Evolutionary conservation across 192 early-diverging fungal species (phyloP).

Genomic region (Oehlia diaphana): DNA sequence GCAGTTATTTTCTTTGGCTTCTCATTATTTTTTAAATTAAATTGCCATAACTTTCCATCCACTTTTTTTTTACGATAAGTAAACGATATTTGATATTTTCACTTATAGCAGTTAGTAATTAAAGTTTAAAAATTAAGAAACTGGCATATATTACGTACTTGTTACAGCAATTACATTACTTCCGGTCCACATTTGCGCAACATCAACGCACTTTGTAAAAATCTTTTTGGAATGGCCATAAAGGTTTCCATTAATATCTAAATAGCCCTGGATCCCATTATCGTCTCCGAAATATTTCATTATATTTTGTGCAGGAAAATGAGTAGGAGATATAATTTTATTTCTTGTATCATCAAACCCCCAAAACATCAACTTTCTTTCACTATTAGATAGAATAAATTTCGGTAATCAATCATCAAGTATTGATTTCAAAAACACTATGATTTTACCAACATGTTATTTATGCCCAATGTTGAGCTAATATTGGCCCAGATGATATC

Average conservation of each 20-base stretch:
- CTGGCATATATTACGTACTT: neutral
- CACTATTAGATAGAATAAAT: neutral
- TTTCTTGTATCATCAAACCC: neutral
- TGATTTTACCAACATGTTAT: neutral
- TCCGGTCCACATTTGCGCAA: constrained; percentile 16
- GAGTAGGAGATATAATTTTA: neutral
- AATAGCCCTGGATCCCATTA: constrained; percentile 8
- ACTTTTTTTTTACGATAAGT: neutral
- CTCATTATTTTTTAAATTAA: neutral
- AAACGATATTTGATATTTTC: neutral
- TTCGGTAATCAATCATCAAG: neutral
- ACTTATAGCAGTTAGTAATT: neutral
- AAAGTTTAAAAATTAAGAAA: neutral
- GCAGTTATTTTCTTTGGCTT: neutral
- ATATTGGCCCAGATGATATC: constrained; percentile 28
- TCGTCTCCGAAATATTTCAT: constrained; percentile 20
- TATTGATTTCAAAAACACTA: neutral
- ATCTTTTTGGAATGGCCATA: neutral
- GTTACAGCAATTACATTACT: neutral
- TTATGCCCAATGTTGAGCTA: neutral
- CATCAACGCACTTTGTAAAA: constrained; percentile 2
- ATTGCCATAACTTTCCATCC: constrained; percentile 14
- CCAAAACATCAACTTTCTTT: neutral
- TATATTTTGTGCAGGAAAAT: neutral
- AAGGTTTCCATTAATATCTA: constrained; percentile 20